Base-by-base conservation (phyloP, 306 rosid genomes). In the Quercus agrifolia region DNA sequence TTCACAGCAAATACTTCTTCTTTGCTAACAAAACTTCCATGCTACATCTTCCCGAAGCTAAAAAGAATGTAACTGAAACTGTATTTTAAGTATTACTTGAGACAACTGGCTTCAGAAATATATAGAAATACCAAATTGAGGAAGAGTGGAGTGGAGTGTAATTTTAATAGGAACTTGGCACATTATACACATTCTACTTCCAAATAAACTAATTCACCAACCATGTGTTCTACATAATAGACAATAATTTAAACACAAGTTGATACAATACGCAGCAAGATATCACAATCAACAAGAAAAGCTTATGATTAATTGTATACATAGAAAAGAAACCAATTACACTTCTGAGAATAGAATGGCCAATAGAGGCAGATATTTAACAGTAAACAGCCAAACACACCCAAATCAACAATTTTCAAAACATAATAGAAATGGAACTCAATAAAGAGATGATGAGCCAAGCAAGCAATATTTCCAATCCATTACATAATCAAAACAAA, bases 381-480 rank as follows among this genome's bases (percentile, higher is more conserved):
- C 38, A 20, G 56, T 17, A 13, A 76, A 64, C 23, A 51, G 54
- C 17, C 17, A 49, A 33, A 31, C 51, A 17, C 11, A 18, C 14
- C 8, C 64, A 19, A 73, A 76, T 49, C 25, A 12, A n/a, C 13
- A 54, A 56, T 19, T 49, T 49, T 31, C 18, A 15, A 61, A 28
- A 46, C 21, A 21, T 20, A 83, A 19, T 2, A 38, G 25, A 33
- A 67, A 81, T 17, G 72, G 70, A 84, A 71, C n/a, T 77, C 18
- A 56, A 13, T 7, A 69, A 81, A 81, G 17, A 21, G 18, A 73
- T 14, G 66, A 58, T 51, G 79, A 73, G 77, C 66, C 80, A 71
- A 12, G 4, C 54, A 49, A 49, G 46, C 35, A 61, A 70, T 14
- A 73, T 44, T 19, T 75, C 49, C 46, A 75, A 70, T 44, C 73